phyloP scores from a whole-genome alignment of 192 early-diverging fungal genomes.

The Phycomyces nitens region DNA sequence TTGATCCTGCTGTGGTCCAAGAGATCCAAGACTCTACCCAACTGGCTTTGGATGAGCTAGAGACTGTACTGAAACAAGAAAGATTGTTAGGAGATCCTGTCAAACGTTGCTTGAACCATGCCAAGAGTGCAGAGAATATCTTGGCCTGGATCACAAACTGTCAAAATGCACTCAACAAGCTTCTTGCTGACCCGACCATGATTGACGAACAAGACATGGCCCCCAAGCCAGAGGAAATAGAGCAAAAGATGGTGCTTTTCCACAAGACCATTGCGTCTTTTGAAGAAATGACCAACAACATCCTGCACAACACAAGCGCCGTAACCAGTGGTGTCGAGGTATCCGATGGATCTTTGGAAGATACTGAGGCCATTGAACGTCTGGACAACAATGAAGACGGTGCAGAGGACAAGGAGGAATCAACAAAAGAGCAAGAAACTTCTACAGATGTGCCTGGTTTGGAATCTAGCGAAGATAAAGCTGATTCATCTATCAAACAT shows the following conservation, averaged over 20 bases:
- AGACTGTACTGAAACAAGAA: not conserved
- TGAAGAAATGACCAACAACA: slow-evolving; percentile 2
- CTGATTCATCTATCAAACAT: not conserved
- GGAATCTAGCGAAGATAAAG: too few relatives aligned
- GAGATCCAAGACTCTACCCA: not conserved
- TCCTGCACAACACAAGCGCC: not conserved
- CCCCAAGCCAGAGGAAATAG: not conserved
- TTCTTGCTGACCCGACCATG: not conserved
- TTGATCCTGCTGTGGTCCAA: not conserved
- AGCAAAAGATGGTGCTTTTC: slow-evolving; percentile 16
- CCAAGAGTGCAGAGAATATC: slow-evolving; percentile 21
- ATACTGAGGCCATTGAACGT: not conserved
- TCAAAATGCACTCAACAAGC: not conserved
- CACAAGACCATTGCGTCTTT: slow-evolving; percentile 9
- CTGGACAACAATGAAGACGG: not conserved
- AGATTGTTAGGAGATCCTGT: slow-evolving; percentile 13
- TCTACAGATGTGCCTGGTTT: too few relatives aligned
- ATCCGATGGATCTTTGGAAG: not conserved
- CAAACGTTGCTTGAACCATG: slow-evolving; percentile 15
- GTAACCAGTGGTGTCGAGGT: not conserved
- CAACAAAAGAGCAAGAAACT: too few relatives aligned
- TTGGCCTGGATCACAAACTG: slow-evolving; percentile 16
- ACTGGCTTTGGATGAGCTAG: not conserved
- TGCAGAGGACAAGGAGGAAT: not conserved
- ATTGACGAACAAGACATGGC: slow-evolving; percentile 17